phyloP scores from a whole-genome alignment of 345 rosid species.

The rapeseed (Brassica napus) region Da-Ae NC_063451.1:26342001-26342500 shows the following conservation, averaged over 20 bases:
- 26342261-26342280: slow-evolving; percentile 58
- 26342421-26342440: slow-evolving; percentile 67
- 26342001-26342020: neutral
- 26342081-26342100: neutral
- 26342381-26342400: slow-evolving; percentile 45
- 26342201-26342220: neutral
- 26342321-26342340: neutral
- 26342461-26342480: slow-evolving; percentile 77
- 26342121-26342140: neutral
- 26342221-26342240: neutral
- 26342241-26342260: slow-evolving; percentile 45
- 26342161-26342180: neutral
- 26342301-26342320: slow-evolving; percentile 63
- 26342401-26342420: slow-evolving; percentile 70
- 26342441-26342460: slow-evolving; percentile 76
- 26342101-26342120: neutral
- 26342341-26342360: neutral
- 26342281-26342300: slow-evolving; percentile 51
- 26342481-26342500: slow-evolving; percentile 75
- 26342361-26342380: neutral
- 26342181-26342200: neutral
- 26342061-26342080: neutral
- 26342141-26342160: neutral
- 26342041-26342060: neutral
- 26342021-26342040: neutral